Evolutionary conservation across 2,329 filamentous ascomycete genomes (phyloP), one percentile per base, ranked within the genome.

Genomic region (Diplodia scrobiculata): DNA sequence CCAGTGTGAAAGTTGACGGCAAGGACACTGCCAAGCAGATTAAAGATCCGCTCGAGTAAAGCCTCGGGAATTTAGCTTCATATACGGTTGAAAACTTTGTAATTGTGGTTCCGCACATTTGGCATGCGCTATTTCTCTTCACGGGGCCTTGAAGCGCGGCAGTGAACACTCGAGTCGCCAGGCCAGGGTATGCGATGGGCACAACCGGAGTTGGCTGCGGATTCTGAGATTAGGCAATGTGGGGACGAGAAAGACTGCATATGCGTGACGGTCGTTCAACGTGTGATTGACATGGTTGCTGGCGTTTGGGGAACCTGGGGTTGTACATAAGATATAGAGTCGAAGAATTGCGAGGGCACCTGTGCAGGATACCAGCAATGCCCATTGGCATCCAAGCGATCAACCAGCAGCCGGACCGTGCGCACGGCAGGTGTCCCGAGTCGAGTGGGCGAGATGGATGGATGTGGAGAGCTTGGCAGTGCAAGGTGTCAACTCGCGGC

Each of bases 31-130:
- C 38, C n/a, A 65, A 65, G 64, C 34, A 65, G 64, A 51, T 66
- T 11, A 66, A 66, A 66, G 64, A 66, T 41, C 64, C 64, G 17
- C 64, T 66, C 53, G 64, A 60, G 41, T 66, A 55, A 32, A 66
- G 11, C 1, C 32, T 50, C 29, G 45, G n/a, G 29, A 36, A n/a
- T 36, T 27, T 48, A 60, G 55, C 55, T 60, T 45, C 13, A 62
- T 62, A 62, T 62, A 62, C 58, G 38, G 29, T 51, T 50, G 27
- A 50, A 21, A 50, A n/a, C 25, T 50, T 62, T 62, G 58, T 62
- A 62, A 50, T 62, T 51, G 41, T 60, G 41, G 21, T 36, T 34
- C 29, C 58, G 48, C 17, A 50, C 41, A 50, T 62, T 50, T 50
- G 27, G 41, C 45, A 62, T 62, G 21, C 45, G 47, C 58, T 50